Percentiles rank a stretch among this genome's conserved stretches.
Conservation (phyloP, 2,329 filamentous ascomycete genomes). For the Curvularia eragrostidis region DNA sequence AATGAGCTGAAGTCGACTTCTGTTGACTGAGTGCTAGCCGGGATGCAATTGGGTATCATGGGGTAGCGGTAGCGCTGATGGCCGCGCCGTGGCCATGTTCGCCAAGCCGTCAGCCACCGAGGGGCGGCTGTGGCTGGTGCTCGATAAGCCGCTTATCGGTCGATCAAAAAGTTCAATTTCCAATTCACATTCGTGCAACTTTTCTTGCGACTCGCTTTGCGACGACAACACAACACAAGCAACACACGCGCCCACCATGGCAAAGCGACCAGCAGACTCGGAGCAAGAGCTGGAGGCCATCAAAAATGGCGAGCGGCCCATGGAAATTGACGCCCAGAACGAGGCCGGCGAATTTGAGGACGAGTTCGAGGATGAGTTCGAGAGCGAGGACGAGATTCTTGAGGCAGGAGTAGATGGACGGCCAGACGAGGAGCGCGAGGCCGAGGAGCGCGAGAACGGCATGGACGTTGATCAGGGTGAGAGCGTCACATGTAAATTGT, state of each 20-base stretch:
- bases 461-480: slow-evolving; percentile 4
- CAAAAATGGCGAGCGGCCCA: slow-evolving; percentile 67
- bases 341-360: slow-evolving; percentile 83
- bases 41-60: slow-evolving; percentile 18
- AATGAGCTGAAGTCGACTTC: slow-evolving; percentile 10
- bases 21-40: slow-evolving; percentile 27
- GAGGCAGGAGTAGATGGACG: slow-evolving; percentile 93
- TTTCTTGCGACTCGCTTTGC: slow-evolving; percentile 13
- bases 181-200: slow-evolving; percentile 1
- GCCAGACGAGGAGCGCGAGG: slow-evolving; percentile 90
- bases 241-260: slow-evolving; percentile 54
- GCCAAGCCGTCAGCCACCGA: slow-evolving; percentile 6
- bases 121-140: slow-evolving; percentile 15
- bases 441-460: slow-evolving; percentile 73
- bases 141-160: slow-evolving; percentile 18
- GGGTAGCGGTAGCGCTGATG: slow-evolving; percentile 16
- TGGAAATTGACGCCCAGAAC: slow-evolving; percentile 51
- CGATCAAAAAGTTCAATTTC: slow-evolving; percentile 26
- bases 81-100: not conserved
- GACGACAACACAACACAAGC: slow-evolving; percentile 2
- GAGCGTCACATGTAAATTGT: not conserved
- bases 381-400: slow-evolving; percentile 89
- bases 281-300: slow-evolving; percentile 60
- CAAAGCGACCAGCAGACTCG: slow-evolving; percentile 65
- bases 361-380: slow-evolving; percentile 91